These are phyloP conservation scores for Isoetes taiwanensis DNA, from an alignment of 75 land plant genomes.

Conservation along the genomic window DNA sequence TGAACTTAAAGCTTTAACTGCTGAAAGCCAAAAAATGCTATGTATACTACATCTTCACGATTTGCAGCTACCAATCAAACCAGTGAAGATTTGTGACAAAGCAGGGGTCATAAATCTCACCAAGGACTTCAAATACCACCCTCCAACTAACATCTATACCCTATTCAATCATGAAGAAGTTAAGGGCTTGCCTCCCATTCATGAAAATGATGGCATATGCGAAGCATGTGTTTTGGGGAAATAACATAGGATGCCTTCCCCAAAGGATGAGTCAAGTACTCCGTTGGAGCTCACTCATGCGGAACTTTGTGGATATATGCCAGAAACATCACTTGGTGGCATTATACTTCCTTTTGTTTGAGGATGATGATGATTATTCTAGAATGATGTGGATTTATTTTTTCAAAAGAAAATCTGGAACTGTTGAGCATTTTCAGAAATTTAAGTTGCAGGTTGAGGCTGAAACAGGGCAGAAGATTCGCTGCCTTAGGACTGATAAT, in stretches of 20 bases:
- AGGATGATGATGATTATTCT: neutral
- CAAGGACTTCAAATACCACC: too few species aligned
- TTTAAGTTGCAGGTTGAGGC: neutral
- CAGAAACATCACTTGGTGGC: neutral
- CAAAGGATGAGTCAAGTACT: neutral
- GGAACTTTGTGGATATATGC: neutral
- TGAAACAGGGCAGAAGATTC: neutral
- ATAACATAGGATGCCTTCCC: neutral
- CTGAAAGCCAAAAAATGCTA: too few species aligned
- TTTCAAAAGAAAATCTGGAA: neutral
- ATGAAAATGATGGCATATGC: too few species aligned
- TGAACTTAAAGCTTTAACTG: too few species aligned
- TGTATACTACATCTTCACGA: too few species aligned
- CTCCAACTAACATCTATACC: too few species aligned
- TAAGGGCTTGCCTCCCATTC: too few species aligned
- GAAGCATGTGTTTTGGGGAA: neutral
- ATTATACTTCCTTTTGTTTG: neutral
- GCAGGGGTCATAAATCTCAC: too few species aligned
- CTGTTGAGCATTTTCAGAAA: neutral
- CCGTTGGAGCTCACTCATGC: neutral
- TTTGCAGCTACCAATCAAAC: too few species aligned
- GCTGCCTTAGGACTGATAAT: too few species aligned
- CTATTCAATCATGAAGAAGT: too few species aligned
- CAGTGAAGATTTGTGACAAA: too few species aligned
- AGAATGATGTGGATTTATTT: neutral